phyloP scores from a whole-genome alignment of 495 filamentous ascomycete genomes.

The Penicillium flavigenum region DNA sequence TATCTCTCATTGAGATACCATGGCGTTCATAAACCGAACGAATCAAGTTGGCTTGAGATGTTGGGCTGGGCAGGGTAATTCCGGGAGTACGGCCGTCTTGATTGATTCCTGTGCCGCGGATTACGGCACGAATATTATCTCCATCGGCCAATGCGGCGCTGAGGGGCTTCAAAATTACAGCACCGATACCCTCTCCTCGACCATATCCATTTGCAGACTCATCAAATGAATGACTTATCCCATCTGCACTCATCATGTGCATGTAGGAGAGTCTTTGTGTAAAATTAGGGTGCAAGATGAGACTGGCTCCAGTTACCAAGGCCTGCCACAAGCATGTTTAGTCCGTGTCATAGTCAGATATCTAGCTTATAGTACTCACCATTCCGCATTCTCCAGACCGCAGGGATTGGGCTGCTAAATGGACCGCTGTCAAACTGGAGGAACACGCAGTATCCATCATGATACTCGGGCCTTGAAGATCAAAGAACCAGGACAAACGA shows the following conservation, averaged over 20 bases:
- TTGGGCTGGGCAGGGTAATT: slow-evolving; percentile 55
- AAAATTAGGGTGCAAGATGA: slow-evolving; percentile 29
- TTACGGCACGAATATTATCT: slow-evolving; percentile 45
- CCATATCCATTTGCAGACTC: slow-evolving; percentile 36
- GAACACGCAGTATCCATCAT: slow-evolving; percentile 49
- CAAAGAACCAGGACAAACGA: slow-evolving; percentile 43
- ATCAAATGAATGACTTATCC: slow-evolving; percentile 35
- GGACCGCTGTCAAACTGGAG: slow-evolving; percentile 36
- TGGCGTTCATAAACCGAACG: slow-evolving; percentile 46
- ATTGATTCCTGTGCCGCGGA: slow-evolving; percentile 35
- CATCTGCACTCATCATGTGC: slow-evolving; percentile 32
- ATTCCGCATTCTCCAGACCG: slow-evolving; percentile 40
- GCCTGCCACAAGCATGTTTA: slow-evolving; percentile 17
- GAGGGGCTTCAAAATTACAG: slow-evolving; percentile 39
- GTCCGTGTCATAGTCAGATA: neutral
- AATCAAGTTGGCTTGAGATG: slow-evolving; percentile 55
- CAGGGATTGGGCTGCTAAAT: slow-evolving; percentile 42
- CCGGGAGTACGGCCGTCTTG: slow-evolving; percentile 41
- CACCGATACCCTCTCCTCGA: slow-evolving; percentile 42
- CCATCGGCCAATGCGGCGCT: slow-evolving; percentile 36
- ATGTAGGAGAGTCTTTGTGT: slow-evolving; percentile 28
- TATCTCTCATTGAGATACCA: slow-evolving; percentile 42
- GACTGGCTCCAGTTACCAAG: slow-evolving; percentile 27
- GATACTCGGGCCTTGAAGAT: slow-evolving; percentile 40
- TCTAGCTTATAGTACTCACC: slow-evolving; percentile 5